phyloP scores from a whole-genome alignment of 169 alveolate genomes.

The Pseudocohnilembus persalinus region DNA sequence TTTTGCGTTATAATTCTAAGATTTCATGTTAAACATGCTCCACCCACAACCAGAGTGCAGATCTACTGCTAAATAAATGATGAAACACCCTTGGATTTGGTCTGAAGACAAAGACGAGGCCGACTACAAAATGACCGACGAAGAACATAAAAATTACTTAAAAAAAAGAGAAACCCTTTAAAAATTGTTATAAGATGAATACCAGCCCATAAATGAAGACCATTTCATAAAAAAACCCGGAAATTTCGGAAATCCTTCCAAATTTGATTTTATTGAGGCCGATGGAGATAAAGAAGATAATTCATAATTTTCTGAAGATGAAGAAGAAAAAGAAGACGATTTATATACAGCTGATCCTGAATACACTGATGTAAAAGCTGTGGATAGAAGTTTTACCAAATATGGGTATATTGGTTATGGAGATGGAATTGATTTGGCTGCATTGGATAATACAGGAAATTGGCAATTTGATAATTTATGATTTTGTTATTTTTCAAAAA shows the following conservation, averaged over 20 bases:
- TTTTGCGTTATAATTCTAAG: conserved; percentile 81
- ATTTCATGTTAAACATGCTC: conserved; percentile 88
- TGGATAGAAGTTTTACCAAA: conserved; percentile 48
- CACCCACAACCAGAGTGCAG: conserved; percentile 58
- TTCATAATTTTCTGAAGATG: conserved; percentile 10
- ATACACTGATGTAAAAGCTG: conserved; percentile 16
- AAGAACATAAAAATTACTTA: conserved; percentile 24
- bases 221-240: conserved; percentile 1
- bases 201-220: conserved; percentile 1
- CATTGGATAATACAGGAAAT: conserved; percentile 44
- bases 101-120: not conserved
- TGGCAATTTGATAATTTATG: conserved; percentile 33
- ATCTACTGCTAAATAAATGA: conserved; percentile 36
- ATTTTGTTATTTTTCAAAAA: not conserved
- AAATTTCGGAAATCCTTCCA: not conserved
- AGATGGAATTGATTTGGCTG: conserved; percentile 42
- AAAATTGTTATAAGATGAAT: conserved; percentile 1
- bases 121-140: conserved; percentile 36
- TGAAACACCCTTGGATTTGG: conserved; percentile 27
- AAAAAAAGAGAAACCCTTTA: conserved; percentile 1
- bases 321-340: conserved; percentile 31
- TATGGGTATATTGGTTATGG: conserved; percentile 52
- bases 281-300: conserved; percentile 26
- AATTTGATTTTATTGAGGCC: conserved; percentile 19
- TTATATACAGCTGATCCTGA: conserved; percentile 1